A percentile compares a stretch with the other conserved stretches of the same genome.
Evolutionary conservation across 257 asterid species (phyloP).

Genomic region (Salvia rosmarinus): DNA sequence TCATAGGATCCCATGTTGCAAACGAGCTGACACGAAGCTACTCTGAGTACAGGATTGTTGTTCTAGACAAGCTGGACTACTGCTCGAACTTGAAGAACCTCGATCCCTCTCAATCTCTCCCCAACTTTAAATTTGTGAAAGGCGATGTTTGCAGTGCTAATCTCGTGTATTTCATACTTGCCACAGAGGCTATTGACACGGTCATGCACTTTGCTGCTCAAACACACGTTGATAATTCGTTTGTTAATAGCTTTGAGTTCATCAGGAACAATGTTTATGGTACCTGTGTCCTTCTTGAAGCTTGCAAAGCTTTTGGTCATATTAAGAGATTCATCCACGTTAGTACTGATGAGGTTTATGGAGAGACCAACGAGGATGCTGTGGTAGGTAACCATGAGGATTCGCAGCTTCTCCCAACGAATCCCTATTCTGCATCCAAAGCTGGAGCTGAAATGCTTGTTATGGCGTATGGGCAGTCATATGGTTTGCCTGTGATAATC

Average conservation of each 20-base stretch:
- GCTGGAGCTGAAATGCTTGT: slow-evolving; percentile 63
- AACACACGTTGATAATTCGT: slow-evolving; percentile 53
- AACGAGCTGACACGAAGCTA: slow-evolving; percentile 44
- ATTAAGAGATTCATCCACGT: slow-evolving; percentile 50
- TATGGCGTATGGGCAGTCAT: slow-evolving; percentile 54
- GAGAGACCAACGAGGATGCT: slow-evolving; percentile 58
- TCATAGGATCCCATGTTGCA: slow-evolving; percentile 53
- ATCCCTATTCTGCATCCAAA: slow-evolving; percentile 57
- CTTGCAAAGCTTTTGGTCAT: slow-evolving; percentile 45
- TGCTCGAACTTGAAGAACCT: slow-evolving; percentile 52
- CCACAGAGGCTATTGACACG: slow-evolving; percentile 50
- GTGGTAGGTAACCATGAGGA: neutral
- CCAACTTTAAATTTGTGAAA: slow-evolving; percentile 50
- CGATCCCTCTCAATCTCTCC: slow-evolving; percentile 40
- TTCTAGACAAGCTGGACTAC: slow-evolving; percentile 55
- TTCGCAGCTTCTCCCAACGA: slow-evolving; percentile 36
- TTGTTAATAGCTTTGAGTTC: slow-evolving; percentile 51
- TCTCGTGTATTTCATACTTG: slow-evolving; percentile 41
- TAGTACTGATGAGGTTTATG: slow-evolving; percentile 62
- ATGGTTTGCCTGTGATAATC: slow-evolving; percentile 52
- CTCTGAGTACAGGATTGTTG: slow-evolving; percentile 48
- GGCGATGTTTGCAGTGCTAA: slow-evolving; percentile 51
- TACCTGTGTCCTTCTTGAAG: slow-evolving; percentile 49
- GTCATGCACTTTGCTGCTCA: slow-evolving; percentile 58
- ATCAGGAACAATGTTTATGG: slow-evolving; percentile 49